Evolutionary conservation across 345 rosid genomes (phyloP).

Genomic region (Noccaea caerulescens): DNA sequence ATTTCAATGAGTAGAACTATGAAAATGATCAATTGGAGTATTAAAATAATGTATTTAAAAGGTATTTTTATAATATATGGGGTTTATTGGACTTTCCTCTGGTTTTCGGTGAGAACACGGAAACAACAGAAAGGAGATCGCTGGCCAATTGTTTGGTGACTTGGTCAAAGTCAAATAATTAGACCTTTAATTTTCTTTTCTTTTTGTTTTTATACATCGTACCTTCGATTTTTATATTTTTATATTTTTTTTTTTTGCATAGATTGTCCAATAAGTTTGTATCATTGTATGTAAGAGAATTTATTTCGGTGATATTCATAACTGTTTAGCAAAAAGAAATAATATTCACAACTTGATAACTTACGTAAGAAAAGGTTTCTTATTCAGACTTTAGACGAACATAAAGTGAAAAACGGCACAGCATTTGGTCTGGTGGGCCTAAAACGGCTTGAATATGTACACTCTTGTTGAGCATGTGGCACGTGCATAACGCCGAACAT

Average conservation of each 20-base stretch:
- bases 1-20: conserved; percentile 19
- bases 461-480: conserved; percentile 25
- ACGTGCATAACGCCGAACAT: conserved; percentile 39
- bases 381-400: background rate
- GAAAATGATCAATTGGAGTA: background rate
- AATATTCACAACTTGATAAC: too few species aligned
- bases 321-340: too few species aligned
- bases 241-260: background rate
- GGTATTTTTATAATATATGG: background rate
- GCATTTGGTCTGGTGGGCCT: background rate
- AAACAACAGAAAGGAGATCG: conserved; percentile 35
- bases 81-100: conserved; percentile 39
- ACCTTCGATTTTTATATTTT: background rate
- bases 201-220: background rate
- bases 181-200: background rate
- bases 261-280: background rate
- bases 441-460: background rate
- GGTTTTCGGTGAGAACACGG: conserved; percentile 42
- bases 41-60: background rate
- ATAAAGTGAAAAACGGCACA: background rate
- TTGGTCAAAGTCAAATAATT: conserved; percentile 36
- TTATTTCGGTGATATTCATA: background rate
- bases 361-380: too few species aligned
- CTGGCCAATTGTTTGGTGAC: conserved; percentile 36
- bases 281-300: background rate